Evolutionary conservation across 139 green algal species (phyloP), one percentile per base, ranked within the genome.

Genomic region (Penium margaritaceum): DNA sequence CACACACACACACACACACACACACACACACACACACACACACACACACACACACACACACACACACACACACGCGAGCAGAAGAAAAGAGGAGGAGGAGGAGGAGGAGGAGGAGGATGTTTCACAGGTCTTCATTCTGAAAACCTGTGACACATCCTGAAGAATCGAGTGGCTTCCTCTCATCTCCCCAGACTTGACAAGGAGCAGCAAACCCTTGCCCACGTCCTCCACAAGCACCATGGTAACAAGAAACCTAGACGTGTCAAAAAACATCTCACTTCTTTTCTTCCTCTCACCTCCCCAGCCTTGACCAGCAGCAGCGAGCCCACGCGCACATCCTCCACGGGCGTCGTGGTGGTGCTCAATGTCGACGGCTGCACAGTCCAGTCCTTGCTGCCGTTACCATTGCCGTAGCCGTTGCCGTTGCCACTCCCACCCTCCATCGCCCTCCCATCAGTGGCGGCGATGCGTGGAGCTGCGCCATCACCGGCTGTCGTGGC

Each of bases 251-350:
- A 24, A 21, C 44, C 5, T 21, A 2, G 5, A 34, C 51, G 29
- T 6, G 12, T 6, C 19, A n/a, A 9, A n/a, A 15, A 15, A 4
- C 51, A 24, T 24, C 51, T 9, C 51, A 27, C 3, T 29, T 24
- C 5, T 21, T 21, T 55, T 6, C 7, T 19, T n/a, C 3, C 21
- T 35, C 66, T 74, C 36, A 74, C 66, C 66, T 80, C 73, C 3
- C 73, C 73, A 3, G 53, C 63, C 32, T 65, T 63, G 0, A 80
- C 73, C 46, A 80, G 65, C 33, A 80, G 38, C 14, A 78, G 46
- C 14, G 38, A 21, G 6, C 65, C 65, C 9, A 54, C 41, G 9
- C n/a, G 35, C 33, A 80, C 66, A 14, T 77, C 43, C 27, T 27
- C 35, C 33, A 77, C 64, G 1, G 73, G 73, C 33, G 78, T 3